A percentile compares a stretch with the other conserved stretches of the same genome.
phyloP scores from a whole-genome alignment of 495 filamentous ascomycete species.

The Barbatosphaeria neglecta region DNA sequence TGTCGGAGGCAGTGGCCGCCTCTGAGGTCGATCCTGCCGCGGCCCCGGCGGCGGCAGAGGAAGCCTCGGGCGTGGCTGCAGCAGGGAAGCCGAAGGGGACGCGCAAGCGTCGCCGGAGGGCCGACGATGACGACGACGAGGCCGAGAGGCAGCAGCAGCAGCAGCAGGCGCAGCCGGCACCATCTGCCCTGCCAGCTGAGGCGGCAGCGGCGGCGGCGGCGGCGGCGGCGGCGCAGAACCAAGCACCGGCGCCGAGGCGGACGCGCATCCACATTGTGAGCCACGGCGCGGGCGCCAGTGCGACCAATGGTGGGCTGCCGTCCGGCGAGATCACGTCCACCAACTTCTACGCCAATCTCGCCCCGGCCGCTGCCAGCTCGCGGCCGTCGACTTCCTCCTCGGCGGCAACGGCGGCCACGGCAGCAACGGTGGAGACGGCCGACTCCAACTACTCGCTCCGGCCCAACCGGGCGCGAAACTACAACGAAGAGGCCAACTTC shows the following conservation, averaged over 20 bases:
- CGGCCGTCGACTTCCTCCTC: constrained; percentile 22
- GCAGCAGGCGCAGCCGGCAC: neutral
- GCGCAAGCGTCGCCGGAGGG: constrained; percentile 11
- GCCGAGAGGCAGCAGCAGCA: constrained; percentile 14
- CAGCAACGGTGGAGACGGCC: constrained; percentile 17
- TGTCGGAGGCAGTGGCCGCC: neutral
- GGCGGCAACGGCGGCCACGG: no score
- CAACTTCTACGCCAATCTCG: constrained; percentile 15
- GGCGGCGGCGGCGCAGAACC: neutral
- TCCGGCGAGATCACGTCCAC: constrained; percentile 11
- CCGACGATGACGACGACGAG: constrained; percentile 9
- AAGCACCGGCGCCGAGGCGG: neutral
- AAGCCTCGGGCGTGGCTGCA: no score
- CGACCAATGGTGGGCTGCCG: neutral
- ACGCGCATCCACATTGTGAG: neutral
- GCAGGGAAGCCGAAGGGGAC: constrained; percentile 6
- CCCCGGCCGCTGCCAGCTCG: constrained; percentile 7
- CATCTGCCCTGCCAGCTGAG: neutral
- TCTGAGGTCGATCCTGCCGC: constrained; percentile 6
- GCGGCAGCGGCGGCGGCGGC: no score
- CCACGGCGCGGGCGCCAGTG: neutral
- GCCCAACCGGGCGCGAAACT: constrained; percentile 24
- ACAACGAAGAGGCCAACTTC: constrained; percentile 22
- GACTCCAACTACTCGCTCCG: constrained; percentile 25
- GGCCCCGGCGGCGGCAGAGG: neutral